A percentile compares a stretch with the other conserved stretches of the same genome.
phyloP scores from a whole-genome alignment of 1,284 basidiomycete species.

The Thelephora terrestris region DNA sequence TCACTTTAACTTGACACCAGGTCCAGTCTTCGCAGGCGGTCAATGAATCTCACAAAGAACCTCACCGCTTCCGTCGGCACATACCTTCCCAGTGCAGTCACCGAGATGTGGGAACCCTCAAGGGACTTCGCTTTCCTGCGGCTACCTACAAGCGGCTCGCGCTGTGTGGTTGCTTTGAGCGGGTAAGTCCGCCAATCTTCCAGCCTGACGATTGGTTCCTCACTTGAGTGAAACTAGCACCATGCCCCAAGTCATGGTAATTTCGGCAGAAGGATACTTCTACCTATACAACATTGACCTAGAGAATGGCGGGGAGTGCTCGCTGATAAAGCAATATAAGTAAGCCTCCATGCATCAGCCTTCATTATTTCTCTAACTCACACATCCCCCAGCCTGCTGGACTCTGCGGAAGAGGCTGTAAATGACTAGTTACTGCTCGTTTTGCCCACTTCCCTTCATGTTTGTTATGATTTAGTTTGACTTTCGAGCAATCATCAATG shows the following conservation, averaged over 20 bases:
- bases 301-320: slow-evolving; percentile 93
- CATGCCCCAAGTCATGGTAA: slow-evolving; percentile 94
- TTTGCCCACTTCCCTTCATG: background rate
- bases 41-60: slow-evolving; percentile 70
- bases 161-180: slow-evolving; percentile 80
- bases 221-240: slow-evolving; percentile 39
- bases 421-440: background rate
- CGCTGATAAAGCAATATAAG: slow-evolving; percentile 90
- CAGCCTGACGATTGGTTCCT: background rate
- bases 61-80: slow-evolving; percentile 79
- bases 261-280: slow-evolving; percentile 92
- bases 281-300: slow-evolving; percentile 95
- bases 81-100: slow-evolving; percentile 84
- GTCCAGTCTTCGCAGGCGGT: slow-evolving; percentile 57
- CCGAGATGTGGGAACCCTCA: slow-evolving; percentile 96
- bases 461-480: background rate
- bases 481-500: background rate
- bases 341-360: slow-evolving; percentile 19
- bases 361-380: background rate
- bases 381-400: background rate
- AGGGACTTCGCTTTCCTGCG: slow-evolving; percentile 92
- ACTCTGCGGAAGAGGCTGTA: background rate
- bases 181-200: slow-evolving; percentile 41
- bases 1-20: slow-evolving; percentile 19
- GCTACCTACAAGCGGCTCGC: slow-evolving; percentile 71